Evolutionary conservation across 2,329 filamentous ascomycete genomes (phyloP).

Genomic region (Tolypocladium sp.): DNA sequence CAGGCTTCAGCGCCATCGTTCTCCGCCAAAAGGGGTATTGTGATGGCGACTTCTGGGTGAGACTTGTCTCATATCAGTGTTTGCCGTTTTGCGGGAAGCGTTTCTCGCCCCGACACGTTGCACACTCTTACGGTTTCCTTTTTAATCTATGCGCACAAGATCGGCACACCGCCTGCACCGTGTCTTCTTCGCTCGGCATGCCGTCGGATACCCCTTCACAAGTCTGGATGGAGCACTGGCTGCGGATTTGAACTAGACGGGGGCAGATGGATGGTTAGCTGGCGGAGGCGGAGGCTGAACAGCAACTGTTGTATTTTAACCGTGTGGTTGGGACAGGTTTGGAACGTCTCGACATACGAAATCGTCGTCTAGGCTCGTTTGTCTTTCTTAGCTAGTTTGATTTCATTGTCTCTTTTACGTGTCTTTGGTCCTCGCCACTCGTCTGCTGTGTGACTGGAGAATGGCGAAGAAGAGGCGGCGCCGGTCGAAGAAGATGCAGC

Average conservation of each 20-base stretch:
- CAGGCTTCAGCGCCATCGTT: background rate
- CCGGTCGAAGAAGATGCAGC: background rate
- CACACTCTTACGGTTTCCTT: slow-evolving; percentile 9
- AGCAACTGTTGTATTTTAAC: slow-evolving; percentile 31
- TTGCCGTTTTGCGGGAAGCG: background rate
- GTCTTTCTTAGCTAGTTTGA: slow-evolving; percentile 30
- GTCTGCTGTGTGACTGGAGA: background rate
- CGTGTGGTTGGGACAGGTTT: slow-evolving; percentile 21
- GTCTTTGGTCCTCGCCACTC: background rate
- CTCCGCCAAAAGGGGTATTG: background rate
- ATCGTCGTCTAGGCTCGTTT: slow-evolving; percentile 19
- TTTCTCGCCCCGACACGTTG: slow-evolving; percentile 3
- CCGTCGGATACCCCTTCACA: slow-evolving; percentile 17
- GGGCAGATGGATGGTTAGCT: slow-evolving; percentile 21
- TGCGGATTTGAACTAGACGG: slow-evolving; percentile 22
- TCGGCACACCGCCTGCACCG: slow-evolving; percentile 5
- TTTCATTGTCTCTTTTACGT: slow-evolving; percentile 22
- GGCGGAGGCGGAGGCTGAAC: slow-evolving; percentile 13
- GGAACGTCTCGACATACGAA: slow-evolving; percentile 21
- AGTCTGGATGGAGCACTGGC: slow-evolving; percentile 20
- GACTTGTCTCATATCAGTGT: background rate
- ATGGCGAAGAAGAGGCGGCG: background rate
- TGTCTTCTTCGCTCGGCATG: slow-evolving; percentile 11
- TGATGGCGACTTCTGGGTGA: background rate
- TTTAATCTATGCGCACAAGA: slow-evolving; percentile 10